Percentiles rank a stretch among this genome's conserved stretches.
Conservation (phyloP, 2,329 filamentous ascomycete genomes). For the Nannizziopsis arthrosporioides region DNA sequence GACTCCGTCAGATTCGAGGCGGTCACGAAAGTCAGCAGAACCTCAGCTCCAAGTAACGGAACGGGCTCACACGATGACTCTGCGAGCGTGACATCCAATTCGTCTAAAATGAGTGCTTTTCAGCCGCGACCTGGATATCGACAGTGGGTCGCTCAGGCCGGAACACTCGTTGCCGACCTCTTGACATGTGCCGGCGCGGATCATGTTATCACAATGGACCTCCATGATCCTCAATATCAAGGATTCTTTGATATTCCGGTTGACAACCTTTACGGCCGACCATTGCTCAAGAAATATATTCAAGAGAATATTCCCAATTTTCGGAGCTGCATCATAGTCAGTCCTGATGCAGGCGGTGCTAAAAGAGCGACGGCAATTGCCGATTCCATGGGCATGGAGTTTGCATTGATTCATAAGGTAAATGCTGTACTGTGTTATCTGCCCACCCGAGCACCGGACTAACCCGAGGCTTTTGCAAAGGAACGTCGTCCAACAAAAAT, state of each 20-base stretch:
- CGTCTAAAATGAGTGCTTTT: slow-evolving; percentile 49
- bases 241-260: slow-evolving; percentile 98
- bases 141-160: slow-evolving; percentile 96
- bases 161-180: slow-evolving; percentile 85
- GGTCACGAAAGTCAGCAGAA: slow-evolving; percentile 15
- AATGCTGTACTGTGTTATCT: slow-evolving; percentile 18
- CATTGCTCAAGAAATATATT: slow-evolving; percentile 51
- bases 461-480: slow-evolving; percentile 36
- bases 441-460: slow-evolving; percentile 13
- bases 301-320: slow-evolving; percentile 74
- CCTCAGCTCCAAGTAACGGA: slow-evolving; percentile 31
- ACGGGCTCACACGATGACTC: slow-evolving; percentile 55
- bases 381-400: slow-evolving; percentile 83
- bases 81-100: slow-evolving; percentile 43
- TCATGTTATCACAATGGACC: slow-evolving; percentile 94
- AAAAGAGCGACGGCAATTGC: slow-evolving; percentile 94
- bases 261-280: slow-evolving; percentile 76
- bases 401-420: slow-evolving; percentile 97
- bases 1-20: slow-evolving; percentile 28
- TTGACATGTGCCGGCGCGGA: slow-evolving; percentile 92
- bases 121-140: slow-evolving; percentile 87
- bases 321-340: slow-evolving; percentile 81
- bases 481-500: slow-evolving; percentile 83
- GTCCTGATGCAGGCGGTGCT: slow-evolving; percentile 88
- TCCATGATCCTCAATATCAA: slow-evolving; percentile 93